phyloP scores from a whole-genome alignment of 345 rosid genomes.

The Turnera subulata region DNA sequence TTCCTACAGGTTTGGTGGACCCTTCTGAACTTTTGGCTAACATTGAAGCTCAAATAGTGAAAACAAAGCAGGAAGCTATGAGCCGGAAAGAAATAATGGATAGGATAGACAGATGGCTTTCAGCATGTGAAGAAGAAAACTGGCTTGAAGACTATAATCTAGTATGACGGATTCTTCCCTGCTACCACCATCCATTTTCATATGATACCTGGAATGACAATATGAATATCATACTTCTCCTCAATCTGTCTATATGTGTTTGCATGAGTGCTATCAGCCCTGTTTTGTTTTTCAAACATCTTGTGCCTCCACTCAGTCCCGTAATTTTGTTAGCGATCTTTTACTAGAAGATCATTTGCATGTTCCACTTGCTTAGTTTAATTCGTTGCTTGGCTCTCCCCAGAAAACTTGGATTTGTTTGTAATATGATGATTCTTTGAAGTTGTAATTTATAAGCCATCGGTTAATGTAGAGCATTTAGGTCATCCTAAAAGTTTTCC shows the following conservation, averaged over 20 bases:
- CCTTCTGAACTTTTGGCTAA: constrained; percentile 83
- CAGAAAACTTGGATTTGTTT: no score
- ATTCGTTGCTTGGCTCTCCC: no score
- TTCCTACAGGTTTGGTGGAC: constrained; percentile 71
- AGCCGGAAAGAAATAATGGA: constrained; percentile 95
- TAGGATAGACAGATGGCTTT: constrained; percentile 89
- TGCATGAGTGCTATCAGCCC: not conserved
- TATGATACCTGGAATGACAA: no score
- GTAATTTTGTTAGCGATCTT: not conserved
- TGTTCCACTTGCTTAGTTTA: not conserved
- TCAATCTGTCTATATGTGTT: no score
- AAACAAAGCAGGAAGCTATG: constrained; percentile 71
- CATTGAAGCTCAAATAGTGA: constrained; percentile 72
- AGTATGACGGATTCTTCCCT: constrained; percentile 38
- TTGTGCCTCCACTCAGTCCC: not conserved
- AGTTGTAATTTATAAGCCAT: constrained; percentile 1
- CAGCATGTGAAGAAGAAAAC: constrained; percentile 89
- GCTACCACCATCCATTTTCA: no score
- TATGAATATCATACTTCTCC: no score
- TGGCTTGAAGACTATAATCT: constrained; percentile 93
- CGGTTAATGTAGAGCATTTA: not conserved
- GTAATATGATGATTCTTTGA: no score
- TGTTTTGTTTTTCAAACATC: not conserved
- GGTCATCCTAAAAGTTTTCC: constrained; percentile 3
- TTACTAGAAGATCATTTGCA: not conserved